A percentile compares a stretch with the other conserved stretches of the same genome.
Evolutionary conservation across 1,284 basidiomycete genomes (phyloP).

Genomic region (Cystobasidium pallidum): DNA sequence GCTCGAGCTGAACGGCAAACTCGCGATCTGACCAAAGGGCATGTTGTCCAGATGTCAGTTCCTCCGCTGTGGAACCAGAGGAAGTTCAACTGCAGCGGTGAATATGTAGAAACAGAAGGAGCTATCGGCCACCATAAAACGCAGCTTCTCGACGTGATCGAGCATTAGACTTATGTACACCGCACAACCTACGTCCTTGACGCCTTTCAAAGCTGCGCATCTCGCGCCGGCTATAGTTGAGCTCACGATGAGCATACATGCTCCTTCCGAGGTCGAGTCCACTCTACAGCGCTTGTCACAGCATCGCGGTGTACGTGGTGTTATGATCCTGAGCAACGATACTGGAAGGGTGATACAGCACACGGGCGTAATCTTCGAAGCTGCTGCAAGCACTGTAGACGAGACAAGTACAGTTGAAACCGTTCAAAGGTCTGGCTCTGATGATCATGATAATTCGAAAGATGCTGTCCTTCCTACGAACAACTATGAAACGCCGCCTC

Average conservation of each 20-base stretch:
- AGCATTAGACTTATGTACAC: neutral
- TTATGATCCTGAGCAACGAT: constrained; percentile 68
- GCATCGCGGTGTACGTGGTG: constrained; percentile 82
- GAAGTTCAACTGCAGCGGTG: neutral
- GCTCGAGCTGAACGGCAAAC: neutral
- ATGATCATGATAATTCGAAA: constrained; percentile 22
- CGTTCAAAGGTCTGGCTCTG: neutral
- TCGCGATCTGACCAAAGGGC: constrained; percentile 53
- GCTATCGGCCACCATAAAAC: neutral
- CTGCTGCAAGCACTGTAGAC: constrained; percentile 53
- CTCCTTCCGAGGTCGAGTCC: constrained; percentile 74
- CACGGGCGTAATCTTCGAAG: constrained; percentile 83
- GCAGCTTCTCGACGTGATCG: constrained; percentile 5
- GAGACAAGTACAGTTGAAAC: neutral
- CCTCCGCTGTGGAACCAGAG: neutral
- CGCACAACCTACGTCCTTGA: no score
- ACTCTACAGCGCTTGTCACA: constrained; percentile 74
- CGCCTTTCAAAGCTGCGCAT: constrained; percentile 9
- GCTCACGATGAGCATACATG: neutral
- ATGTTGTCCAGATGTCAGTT: constrained; percentile 21
- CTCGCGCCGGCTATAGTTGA: neutral
- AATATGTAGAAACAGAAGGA: neutral
- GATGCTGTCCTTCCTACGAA: neutral
- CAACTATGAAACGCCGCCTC: constrained; percentile 4
- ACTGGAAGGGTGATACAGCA: constrained; percentile 71